Evolutionary conservation across 2,329 filamentous ascomycete genomes (phyloP).

Genomic region (Colletotrichum paranaense): DNA sequence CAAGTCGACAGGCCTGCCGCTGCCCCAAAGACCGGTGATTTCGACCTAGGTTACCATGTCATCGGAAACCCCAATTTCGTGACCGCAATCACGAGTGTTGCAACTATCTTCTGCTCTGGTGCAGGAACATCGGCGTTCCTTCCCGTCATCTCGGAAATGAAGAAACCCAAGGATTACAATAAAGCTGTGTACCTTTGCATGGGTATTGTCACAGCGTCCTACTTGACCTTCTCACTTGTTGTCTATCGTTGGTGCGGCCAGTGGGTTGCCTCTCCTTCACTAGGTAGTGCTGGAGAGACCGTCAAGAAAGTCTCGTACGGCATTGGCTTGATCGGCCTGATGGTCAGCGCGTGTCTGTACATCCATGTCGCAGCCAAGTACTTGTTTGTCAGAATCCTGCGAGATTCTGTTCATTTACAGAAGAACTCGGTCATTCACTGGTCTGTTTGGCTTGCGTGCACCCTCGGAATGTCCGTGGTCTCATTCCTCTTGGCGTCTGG

Average conservation of each 20-base stretch:
- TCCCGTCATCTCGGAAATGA: conserved; percentile 75
- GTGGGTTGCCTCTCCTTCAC: conserved; percentile 71
- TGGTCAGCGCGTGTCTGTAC: conserved; percentile 54
- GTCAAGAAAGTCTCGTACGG: conserved; percentile 73
- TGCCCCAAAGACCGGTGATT: conserved; percentile 68
- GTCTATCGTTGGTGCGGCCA: conserved; percentile 71
- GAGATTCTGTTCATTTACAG: conserved; percentile 49
- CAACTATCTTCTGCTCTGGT: conserved; percentile 70
- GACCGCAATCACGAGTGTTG: conserved; percentile 66
- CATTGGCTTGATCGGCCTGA: conserved; percentile 65
- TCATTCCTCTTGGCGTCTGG: conserved; percentile 46
- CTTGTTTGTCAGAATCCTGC: conserved; percentile 51
- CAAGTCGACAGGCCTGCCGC: conserved; percentile 67
- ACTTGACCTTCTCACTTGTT: conserved; percentile 68
- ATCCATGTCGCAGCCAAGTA: conserved; percentile 54
- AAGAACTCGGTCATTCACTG: conserved; percentile 48
- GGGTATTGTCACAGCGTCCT: conserved; percentile 66
- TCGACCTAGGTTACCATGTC: conserved; percentile 68
- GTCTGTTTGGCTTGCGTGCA: conserved; percentile 50
- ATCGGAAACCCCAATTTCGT: conserved; percentile 68
- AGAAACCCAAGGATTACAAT: conserved; percentile 66
- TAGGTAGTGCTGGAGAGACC: conserved; percentile 68
- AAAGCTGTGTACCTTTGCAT: conserved; percentile 71
- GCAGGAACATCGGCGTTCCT: conserved; percentile 71
- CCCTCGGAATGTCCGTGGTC: conserved; percentile 41